Evolutionary conservation across 345 rosid species (phyloP), one percentile per base, ranked within the genome.

Genomic region (Anacardium occidentale): DNA sequence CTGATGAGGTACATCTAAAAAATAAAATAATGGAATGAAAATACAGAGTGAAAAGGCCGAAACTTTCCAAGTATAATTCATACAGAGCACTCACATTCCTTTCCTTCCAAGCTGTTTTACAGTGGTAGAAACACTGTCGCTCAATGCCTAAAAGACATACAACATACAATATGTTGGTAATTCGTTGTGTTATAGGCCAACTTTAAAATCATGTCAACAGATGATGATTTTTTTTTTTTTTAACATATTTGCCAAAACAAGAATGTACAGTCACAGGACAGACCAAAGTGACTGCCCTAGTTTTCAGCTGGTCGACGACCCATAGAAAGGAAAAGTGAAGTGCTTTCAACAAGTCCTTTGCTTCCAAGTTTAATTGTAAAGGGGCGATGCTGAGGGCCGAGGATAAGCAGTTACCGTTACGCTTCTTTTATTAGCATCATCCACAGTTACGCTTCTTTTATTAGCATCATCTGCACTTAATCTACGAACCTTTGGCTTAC

Each of bases 351-450:
- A 54, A 15, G 56, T 76, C 66, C 69, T 51, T 11, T 7, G 21
- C 12, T 66, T 61, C 57, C 62, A 11, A 71, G 58, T 71, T 89
- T 82, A 90, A 7, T 75, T 88, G 72, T 88, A 88, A 50, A 89
- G 89, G 21, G 90, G 83, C 1, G 92, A 87, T 70, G 87, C 83
- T 6, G 94, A 87, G 0, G 98, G 98, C 48, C 94, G 87, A 48
- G 97, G 97, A 78, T 90, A 88, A 29, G 32, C 32, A 2, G 89
- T n/a, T n/a, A n/a, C 78, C 63, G 66, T 62, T 50, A 69, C 57
- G 32, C 22, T 75, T 77, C 75, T 66, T 34, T 69, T 62, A 11
- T 26, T 52, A n/a, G 73, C 87, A 80, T 89, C 89, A 77, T 80
- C 97, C n/a, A n/a, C 78, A 66, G 66, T 62, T 50, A 69, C 57